These are phyloP conservation scores for Daphne laureola DNA, from an alignment of 441 rosid genomes.

Conservation along the genomic window DNA sequence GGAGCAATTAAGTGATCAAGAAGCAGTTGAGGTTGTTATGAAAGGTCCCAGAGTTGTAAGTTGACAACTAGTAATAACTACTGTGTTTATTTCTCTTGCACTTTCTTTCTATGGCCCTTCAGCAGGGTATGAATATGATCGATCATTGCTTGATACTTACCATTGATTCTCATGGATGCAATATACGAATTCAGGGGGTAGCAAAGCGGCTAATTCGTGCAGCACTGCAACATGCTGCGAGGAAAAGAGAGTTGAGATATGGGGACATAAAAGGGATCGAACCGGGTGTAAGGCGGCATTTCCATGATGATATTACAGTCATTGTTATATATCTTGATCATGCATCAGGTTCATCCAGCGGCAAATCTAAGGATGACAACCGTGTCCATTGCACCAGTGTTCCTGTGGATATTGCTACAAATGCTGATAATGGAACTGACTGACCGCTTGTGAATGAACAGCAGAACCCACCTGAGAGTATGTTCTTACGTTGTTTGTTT, in stretches of 20 bases:
- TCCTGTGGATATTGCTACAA: conserved; percentile 39
- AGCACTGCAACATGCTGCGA: conserved; percentile 47
- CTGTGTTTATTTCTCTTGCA: background rate
- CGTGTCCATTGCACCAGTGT: conserved; percentile 23
- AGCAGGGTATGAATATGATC: background rate
- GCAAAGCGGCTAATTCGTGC: conserved; percentile 51
- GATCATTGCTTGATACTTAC: background rate
- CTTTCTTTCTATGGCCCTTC: background rate
- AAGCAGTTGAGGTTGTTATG: conserved; percentile 41
- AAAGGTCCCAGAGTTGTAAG: conserved; percentile 46
- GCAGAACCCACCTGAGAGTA: background rate
- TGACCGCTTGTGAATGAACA: conserved; percentile 7
- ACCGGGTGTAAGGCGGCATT: conserved; percentile 43
- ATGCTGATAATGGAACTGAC: conserved; percentile 19
- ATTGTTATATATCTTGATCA: conserved; percentile 46
- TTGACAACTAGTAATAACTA: background rate
- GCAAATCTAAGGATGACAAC: conserved; percentile 17
- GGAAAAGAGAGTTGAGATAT: conserved; percentile 44
- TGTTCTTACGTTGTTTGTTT: background rate
- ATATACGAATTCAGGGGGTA: conserved; percentile 37
- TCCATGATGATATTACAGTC: conserved; percentile 61
- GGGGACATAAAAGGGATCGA: conserved; percentile 32
- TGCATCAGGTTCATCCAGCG: conserved; percentile 17
- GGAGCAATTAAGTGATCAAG: conserved; percentile 60
- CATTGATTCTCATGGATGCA: background rate